A percentile compares a stretch with the other conserved stretches of the same genome.
These are phyloP conservation scores for Ustilago crameri DNA, from an alignment of 1,284 basidiomycete genomes.

Conservation along the genomic window DNA sequence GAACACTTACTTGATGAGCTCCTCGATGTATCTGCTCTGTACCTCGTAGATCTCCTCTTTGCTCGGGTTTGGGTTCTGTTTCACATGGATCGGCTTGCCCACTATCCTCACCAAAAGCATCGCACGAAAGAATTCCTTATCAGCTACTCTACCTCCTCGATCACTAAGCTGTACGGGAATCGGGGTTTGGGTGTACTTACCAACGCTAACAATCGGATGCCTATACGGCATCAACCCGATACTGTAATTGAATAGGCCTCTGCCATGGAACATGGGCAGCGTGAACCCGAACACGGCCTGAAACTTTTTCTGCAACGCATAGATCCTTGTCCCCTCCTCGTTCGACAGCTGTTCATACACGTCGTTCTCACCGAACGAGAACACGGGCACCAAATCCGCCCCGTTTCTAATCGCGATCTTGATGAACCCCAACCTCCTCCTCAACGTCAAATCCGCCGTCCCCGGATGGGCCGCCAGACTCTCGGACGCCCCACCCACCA, in stretches of 20 bases:
- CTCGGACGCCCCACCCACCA: constrained; percentile 95
- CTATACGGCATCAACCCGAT: constrained; percentile 89
- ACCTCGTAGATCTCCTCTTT: constrained; percentile 82
- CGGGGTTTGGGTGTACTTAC: constrained; percentile 38
- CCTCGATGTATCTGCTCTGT: constrained; percentile 89
- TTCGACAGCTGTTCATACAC: constrained; percentile 97
- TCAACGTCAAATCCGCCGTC: constrained; percentile 89
- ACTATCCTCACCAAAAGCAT: constrained; percentile 66
- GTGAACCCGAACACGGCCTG: constrained; percentile 86
- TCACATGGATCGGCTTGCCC: constrained; percentile 85
- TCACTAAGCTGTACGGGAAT: too few species aligned
- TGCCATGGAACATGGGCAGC: constrained; percentile 90
- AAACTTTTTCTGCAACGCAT: constrained; percentile 69
- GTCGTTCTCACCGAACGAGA: constrained; percentile 95
- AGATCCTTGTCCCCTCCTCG: constrained; percentile 87
- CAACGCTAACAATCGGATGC: constrained; percentile 91
- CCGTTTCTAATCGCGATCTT: constrained; percentile 95
- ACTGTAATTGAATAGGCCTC: constrained; percentile 76
- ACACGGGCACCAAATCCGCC: constrained; percentile 61
- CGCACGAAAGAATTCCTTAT: not conserved
- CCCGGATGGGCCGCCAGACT: constrained; percentile 91
- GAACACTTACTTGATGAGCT: constrained; percentile 69
- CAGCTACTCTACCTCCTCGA: too few species aligned
- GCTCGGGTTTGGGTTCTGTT: constrained; percentile 80
- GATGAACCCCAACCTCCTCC: constrained; percentile 84